Evolutionary conservation across 805 yeast species (phyloP), one percentile per base, ranked within the genome.

Genomic region (Ogataea henricii): DNA sequence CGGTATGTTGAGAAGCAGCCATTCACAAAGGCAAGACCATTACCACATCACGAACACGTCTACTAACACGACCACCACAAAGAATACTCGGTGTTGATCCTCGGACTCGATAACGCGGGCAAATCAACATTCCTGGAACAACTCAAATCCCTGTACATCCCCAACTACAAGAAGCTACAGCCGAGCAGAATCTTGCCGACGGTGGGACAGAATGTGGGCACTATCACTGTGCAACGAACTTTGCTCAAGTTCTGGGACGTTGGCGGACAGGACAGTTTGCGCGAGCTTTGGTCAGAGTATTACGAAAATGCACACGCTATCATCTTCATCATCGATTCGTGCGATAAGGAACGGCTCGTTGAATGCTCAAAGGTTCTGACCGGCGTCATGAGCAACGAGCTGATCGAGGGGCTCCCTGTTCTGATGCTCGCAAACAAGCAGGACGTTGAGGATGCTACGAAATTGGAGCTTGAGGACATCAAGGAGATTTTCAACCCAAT

Each of bases 41-140:
- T 14, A n/a, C n/a, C 38, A 26, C 18, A 13, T 13, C 10, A 13
- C n/a, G 34, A 9, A 30, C 18, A 30, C 29, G 38, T 16, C 16
- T 38, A 43, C 47, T 36, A 30, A 33, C 33, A 27, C 25, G 39
- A 30, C 34, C 12, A 30, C 33, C 21, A 32, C 2, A 20, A 34
- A 72, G 89, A 85, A 65, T 87, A 87, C 62, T 81, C 90, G 1
- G 78, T 87, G 3, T 74, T 92, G 40, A 87, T 92, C 30, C 72
- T 92, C 18, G 99, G 99, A 16, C 77, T 92, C 23, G 97, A 92
- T 66, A 91, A 92, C 71, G 96, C 98, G 0, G 99, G 99, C 1
- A 92, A 92, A 65, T 94, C 98, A 12, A 87, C 92, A 0, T 77
- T 85, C 49, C 63, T 85, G 20, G 94, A 86, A 63, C 78, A 82